Evolutionary conservation across 2,329 filamentous ascomycete species (phyloP), one percentile per base, ranked within the genome.

Genomic region (Colletotrichum salicis): DNA sequence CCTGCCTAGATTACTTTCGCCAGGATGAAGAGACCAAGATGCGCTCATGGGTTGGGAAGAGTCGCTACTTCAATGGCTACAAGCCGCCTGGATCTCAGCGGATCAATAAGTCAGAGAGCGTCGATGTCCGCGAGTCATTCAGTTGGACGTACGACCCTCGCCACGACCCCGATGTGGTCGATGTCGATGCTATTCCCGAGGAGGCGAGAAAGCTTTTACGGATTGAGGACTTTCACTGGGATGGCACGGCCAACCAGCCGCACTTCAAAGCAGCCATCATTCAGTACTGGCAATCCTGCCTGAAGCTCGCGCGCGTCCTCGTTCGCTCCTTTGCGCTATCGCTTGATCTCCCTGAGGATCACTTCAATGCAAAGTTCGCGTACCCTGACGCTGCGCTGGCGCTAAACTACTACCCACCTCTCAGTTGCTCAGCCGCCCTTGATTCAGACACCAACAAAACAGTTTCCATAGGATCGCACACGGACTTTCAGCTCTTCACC

Each of bases 281-380:
- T 10, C 74, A 74, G 1, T 88, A 90, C 75, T 89, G 86, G 82
- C 76, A 79, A 24, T 78, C 81, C 7, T 86, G 86, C 48, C 80
- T 91, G 12, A 80, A 74, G 0, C 80, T 91, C 1, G 85, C 88
- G 1, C 82, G 89, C 27, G 83, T 81, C 45, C 77, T 91, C 37
- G 84, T 88, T 2, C 80, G 82, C 5, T 79, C 85, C 7, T 89
- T 91, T 74, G 88, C 89, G 0, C 80, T 91, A 3, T 85, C 85
- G 5, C 81, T 91, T 2, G 83, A 84, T 12, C 79, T 91, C 4
- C 82, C 84, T 0, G 89, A 91, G 75, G 76, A 84, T 41, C 86
- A 87, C 66, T 90, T 91, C 75, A 88, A 90, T 71, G 79, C 80
- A 3, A 85, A 88, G 64, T 85, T 86, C 22, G 85, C 83, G 0